Percentiles rank a stretch among this genome's conserved stretches.
These are phyloP conservation scores for Acer yangbiense DNA, from an alignment of 345 rosid genomes.

Conservation along the genomic window DNA sequence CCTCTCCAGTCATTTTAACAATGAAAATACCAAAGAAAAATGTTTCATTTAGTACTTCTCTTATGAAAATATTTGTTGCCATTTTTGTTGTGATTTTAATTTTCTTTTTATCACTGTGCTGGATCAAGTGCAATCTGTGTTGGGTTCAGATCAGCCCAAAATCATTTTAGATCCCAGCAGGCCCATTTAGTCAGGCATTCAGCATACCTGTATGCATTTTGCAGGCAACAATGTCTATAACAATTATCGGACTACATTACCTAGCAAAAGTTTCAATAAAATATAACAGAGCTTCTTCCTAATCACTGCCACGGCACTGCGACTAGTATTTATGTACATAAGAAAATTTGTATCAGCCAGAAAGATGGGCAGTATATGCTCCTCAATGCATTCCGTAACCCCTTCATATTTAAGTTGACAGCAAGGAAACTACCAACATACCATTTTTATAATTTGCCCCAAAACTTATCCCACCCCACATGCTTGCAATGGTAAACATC, in stretches of 20 bases:
- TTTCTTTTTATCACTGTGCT: neutral
- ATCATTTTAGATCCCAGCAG: neutral
- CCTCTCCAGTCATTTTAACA: neutral
- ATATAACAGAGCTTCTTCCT: neutral
- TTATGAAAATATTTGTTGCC: too few relatives aligned
- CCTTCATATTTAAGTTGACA: neutral
- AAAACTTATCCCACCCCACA: neutral
- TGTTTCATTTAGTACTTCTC: neutral
- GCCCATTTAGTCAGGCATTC: neutral
- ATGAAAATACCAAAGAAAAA: neutral
- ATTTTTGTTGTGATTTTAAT: too few relatives aligned
- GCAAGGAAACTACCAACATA: neutral
- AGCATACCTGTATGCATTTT: neutral
- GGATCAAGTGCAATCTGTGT: neutral
- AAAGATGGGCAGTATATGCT: constrained; percentile 1
- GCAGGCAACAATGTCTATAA: neutral
- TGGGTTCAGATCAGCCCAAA: neutral
- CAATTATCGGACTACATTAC: neutral
- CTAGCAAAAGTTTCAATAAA: neutral
- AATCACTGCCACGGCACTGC: neutral
- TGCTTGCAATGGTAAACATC: neutral
- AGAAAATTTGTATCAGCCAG: neutral
- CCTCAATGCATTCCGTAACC: neutral
- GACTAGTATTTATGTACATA: neutral
- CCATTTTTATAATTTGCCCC: neutral